Evolutionary conservation across 495 filamentous ascomycete genomes (phyloP).

Genomic region (Ascodesmis nigricans): DNA sequence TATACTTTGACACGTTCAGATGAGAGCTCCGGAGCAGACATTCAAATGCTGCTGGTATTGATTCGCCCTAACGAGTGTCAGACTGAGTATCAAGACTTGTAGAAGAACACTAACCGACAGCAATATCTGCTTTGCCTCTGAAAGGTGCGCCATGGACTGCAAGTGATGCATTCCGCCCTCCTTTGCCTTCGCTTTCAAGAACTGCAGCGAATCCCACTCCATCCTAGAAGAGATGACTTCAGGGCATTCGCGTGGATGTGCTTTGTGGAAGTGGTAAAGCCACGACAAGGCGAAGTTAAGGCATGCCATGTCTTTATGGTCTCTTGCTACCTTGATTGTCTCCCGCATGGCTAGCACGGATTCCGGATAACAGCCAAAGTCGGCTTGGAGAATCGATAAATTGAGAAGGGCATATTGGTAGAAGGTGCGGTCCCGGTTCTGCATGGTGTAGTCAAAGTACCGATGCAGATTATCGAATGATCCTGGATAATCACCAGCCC

Average conservation of each 20-base stretch:
- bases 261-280: conserved; percentile 85
- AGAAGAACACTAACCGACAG: conserved; percentile 28
- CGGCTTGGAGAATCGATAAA: conserved; percentile 75
- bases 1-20: conserved; percentile 52
- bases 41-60: conserved; percentile 52
- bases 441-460: conserved; percentile 95
- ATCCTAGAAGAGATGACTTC: conserved; percentile 27
- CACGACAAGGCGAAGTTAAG: conserved; percentile 90
- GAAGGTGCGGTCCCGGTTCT: conserved; percentile 58
- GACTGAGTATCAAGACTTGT: neutral
- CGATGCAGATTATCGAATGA: conserved; percentile 82
- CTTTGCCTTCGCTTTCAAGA: conserved; percentile 70
- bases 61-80: conserved; percentile 41
- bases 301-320: conserved; percentile 78
- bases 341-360: conserved; percentile 81
- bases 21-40: conserved; percentile 61
- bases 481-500: conserved; percentile 68
- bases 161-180: conserved; percentile 76
- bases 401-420: conserved; percentile 97
- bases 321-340: conserved; percentile 70
- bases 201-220: conserved; percentile 60
- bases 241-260: conserved; percentile 36
- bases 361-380: conserved; percentile 80
- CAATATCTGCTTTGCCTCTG: conserved; percentile 63
- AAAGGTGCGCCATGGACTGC: conserved; percentile 62